Base-by-base conservation (phyloP, 1,284 basidiomycete genomes). In the Moniliophthora roreri region DNA sequence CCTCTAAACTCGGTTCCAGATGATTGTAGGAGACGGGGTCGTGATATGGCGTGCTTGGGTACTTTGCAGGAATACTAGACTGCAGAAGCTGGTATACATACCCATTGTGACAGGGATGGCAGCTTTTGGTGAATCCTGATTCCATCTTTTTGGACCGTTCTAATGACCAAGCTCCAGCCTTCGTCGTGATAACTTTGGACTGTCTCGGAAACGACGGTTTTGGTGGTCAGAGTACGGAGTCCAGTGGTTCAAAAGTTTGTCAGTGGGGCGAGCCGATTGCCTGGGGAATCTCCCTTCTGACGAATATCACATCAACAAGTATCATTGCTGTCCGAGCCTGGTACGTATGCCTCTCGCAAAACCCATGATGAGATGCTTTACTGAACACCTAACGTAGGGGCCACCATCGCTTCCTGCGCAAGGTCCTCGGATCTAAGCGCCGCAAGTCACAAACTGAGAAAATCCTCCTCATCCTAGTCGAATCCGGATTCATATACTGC, bases 401-500 rank as follows among this genome's bases (percentile, higher is more conserved):
- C 9, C 36, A 41, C 24, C 35, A 38, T 20, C 49, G 28, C 15
- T 18, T 32, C 13, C 11, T 50, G 9, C 4, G 40, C 15, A 18
- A 34, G n/a, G 11, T 11, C 7, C 28, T 32, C 6, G 24, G 49
- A n/a, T 10, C 37, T 28, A 10, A 37, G n/a, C 20, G 21, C 2
- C 37, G 10, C 5, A 15, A 18, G n/a, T 42, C 52, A 18, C 32
- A 15, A 15, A 50, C 39, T 38, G 39, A 54, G 42, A 50, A 37
- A 28, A 36, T 50, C 11, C 34, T 54, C 11, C 11, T 54, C 23
- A 13, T 54, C 10, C 20, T 54, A 9, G 48, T 50, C 21, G 53
- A 54, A 21, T 54, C 53, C 8, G 53, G 53, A 4, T 54, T 54
- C 20, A 50, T 50, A 35, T 54, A 54, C 21, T 54, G 53, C 26